Evolutionary conservation across 2,329 filamentous ascomycete genomes (phyloP).

Genomic region (Talaromyces verruculosus): DNA sequence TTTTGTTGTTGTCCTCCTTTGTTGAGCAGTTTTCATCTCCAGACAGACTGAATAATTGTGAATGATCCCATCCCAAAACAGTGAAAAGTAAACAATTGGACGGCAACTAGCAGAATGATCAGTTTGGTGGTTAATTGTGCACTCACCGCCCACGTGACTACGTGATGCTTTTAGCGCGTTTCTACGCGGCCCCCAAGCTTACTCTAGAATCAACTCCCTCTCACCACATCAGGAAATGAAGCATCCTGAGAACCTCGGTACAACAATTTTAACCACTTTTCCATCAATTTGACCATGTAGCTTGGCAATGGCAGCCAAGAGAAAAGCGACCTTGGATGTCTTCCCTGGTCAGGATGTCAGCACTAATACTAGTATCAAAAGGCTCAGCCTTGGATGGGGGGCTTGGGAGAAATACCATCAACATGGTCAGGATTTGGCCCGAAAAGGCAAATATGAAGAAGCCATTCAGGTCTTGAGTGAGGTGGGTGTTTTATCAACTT

Average conservation of each 20-base stretch:
- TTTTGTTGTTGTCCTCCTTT: not conserved
- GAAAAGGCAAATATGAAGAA: slow-evolving; percentile 43
- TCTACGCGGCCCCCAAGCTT: not conserved
- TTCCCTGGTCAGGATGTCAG: not conserved
- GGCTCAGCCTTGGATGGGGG: slow-evolving; percentile 20
- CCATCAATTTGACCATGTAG: not conserved
- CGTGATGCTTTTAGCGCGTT: slow-evolving; percentile 16
- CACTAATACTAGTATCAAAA: slow-evolving; percentile 6
- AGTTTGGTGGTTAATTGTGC: not conserved
- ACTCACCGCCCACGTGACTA: slow-evolving; percentile 22
- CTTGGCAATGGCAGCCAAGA: slow-evolving; percentile 16
- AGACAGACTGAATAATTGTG: not conserved
- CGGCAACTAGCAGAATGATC: not conserved
- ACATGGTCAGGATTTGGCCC: slow-evolving; percentile 46
- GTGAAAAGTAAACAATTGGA: slow-evolving; percentile 46
- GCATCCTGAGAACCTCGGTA: not conserved
- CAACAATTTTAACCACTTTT: not conserved
- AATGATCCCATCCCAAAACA: slow-evolving; percentile 35
- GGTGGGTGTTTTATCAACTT: slow-evolving; percentile 30
- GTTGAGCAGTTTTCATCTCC: slow-evolving; percentile 12
- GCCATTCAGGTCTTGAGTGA: slow-evolving; percentile 46
- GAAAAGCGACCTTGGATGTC: not conserved
- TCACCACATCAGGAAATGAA: not conserved
- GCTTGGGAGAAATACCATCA: slow-evolving; percentile 34
- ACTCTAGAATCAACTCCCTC: not conserved